These are phyloP conservation scores for Trichoderma asperellum DNA, from an alignment of 2,329 filamentous ascomycete genomes.

Conservation along the genomic window DNA sequence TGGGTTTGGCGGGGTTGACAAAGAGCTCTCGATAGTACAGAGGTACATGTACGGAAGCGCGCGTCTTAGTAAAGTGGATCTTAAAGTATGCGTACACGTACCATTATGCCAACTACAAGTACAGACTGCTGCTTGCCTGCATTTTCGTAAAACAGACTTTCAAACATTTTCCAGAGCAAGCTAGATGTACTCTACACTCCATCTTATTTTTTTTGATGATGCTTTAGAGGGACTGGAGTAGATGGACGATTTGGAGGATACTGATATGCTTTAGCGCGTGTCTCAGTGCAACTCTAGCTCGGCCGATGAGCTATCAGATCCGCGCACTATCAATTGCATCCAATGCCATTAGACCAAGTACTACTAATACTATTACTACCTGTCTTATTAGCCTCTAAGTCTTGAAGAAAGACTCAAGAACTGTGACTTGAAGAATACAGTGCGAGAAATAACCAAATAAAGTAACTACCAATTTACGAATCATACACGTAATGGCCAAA, in stretches of 20 bases:
- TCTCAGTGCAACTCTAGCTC: background rate
- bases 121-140: background rate
- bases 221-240: background rate
- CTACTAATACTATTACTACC: background rate
- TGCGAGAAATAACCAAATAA: background rate
- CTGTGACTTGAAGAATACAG: background rate
- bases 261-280: background rate
- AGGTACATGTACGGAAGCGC: background rate
- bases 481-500: background rate
- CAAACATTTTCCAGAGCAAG: background rate
- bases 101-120: background rate
- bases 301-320: background rate
- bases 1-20: conserved; percentile 20
- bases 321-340: background rate
- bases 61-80: background rate
- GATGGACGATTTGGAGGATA: background rate
- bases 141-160: background rate
- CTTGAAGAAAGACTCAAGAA: background rate
- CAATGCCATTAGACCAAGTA: background rate
- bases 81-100: background rate
- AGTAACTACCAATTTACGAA: background rate
- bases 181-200: background rate
- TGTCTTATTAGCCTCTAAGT: background rate
- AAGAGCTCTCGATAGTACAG: background rate
- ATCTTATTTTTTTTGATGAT: background rate